Conservation (phyloP, 306 rosid species). For the Mimosa pudica region DNA sequence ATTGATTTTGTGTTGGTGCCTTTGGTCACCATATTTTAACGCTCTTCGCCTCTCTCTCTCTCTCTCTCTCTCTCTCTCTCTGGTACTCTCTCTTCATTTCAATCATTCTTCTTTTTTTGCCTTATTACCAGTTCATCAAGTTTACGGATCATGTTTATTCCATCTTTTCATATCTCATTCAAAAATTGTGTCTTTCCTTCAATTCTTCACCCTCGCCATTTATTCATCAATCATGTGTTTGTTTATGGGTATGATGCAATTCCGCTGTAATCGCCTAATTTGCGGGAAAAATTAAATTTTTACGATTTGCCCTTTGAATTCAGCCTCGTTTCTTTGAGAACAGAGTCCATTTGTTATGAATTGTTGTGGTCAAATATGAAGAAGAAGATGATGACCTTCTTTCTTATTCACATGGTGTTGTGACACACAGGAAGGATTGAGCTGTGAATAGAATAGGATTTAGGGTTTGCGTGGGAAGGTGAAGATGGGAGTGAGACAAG, state of each 20-base stretch:
- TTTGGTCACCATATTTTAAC: conserved; percentile 1
- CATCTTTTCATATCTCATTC: neutral
- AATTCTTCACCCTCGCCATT: conserved; percentile 15
- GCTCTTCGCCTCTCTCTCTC: neutral
- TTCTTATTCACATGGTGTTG: neutral
- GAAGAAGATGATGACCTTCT: neutral
- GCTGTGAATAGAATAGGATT: neutral
- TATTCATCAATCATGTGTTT: neutral
- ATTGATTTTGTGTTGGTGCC: neutral
- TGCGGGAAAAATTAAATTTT: neutral
- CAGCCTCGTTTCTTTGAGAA: neutral
- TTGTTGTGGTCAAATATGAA: neutral
- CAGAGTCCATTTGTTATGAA: neutral
- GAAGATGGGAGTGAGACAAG: conserved; percentile 77
- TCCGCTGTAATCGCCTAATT: neutral
- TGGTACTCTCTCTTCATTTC: conserved; percentile 10
- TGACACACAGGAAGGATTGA: conserved; percentile 4
- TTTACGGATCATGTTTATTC: neutral
- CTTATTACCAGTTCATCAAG: neutral
- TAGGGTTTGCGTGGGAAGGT: conserved; percentile 4
- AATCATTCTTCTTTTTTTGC: neutral
- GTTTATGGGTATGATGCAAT: neutral
- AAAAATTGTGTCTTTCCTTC: neutral
- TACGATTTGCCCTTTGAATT: neutral
- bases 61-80: neutral